A percentile compares a stretch with the other conserved stretches of the same genome.
phyloP scores from a whole-genome alignment of 2,329 filamentous ascomycete genomes.

The Allantophomopsis lycopodina region DNA sequence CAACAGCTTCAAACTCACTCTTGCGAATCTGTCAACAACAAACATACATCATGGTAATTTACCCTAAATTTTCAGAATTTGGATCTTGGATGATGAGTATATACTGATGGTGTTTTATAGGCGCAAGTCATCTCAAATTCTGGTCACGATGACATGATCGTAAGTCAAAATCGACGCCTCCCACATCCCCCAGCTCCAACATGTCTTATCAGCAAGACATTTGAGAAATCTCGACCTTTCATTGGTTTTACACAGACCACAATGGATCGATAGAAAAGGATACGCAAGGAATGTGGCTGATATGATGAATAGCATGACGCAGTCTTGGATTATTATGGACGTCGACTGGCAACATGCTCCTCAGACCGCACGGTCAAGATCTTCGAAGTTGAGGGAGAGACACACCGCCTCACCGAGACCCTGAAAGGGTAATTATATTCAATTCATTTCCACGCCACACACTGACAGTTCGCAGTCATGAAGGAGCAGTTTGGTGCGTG shows the following conservation, averaged over 20 bases:
- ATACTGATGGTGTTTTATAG: slow-evolving; percentile 12
- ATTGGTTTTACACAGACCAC: not conserved
- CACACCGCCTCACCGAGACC: slow-evolving; percentile 81
- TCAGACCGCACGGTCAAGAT: slow-evolving; percentile 99
- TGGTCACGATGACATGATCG: slow-evolving; percentile 99
- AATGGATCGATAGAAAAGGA: too few relatives aligned
- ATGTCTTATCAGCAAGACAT: too few relatives aligned
- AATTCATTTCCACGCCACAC: not conserved
- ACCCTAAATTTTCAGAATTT: too few relatives aligned
- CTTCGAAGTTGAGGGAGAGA: slow-evolving; percentile 91
- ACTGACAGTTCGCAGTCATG: slow-evolving; percentile 47
- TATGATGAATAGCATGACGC: slow-evolving; percentile 65
- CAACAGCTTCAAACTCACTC: too few relatives aligned
- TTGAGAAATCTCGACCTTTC: too few relatives aligned
- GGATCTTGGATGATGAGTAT: too few relatives aligned
- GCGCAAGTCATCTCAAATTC: slow-evolving; percentile 73
- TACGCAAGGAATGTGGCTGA: slow-evolving; percentile 7
- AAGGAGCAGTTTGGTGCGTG: slow-evolving; percentile 95
- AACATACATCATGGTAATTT: too few relatives aligned
- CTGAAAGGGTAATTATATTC: slow-evolving; percentile 63
- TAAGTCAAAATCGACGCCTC: slow-evolving; percentile 32
- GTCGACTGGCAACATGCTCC: slow-evolving; percentile 89
- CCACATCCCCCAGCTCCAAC: too few relatives aligned
- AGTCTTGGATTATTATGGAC: slow-evolving; percentile 95
- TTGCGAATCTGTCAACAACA: too few relatives aligned